Percentiles rank a stretch among this genome's conserved stretches.
These are phyloP conservation scores for Suaeda aralocaspica DNA, from an alignment of 148 eudicot genomes.

Conservation along the genomic window DNA sequence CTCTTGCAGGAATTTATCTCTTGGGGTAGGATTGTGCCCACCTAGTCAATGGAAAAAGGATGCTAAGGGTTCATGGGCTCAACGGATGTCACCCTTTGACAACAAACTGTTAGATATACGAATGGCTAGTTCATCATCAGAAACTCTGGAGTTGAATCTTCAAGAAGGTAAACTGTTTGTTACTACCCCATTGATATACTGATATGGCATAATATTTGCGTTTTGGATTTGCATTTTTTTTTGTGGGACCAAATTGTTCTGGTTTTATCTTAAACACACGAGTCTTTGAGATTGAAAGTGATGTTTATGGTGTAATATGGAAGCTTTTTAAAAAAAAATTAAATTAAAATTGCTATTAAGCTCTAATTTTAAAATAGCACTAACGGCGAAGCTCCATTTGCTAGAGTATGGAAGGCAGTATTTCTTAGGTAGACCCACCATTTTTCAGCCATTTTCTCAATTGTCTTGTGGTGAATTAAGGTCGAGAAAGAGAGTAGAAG, in stretches of 20 bases:
- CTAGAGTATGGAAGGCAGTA: too few relatives aligned
- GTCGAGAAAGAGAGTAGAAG: too few relatives aligned
- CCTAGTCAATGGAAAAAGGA: constrained; percentile 74
- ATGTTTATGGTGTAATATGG: neutral
- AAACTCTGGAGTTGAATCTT: constrained; percentile 46
- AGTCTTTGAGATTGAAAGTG: neutral
- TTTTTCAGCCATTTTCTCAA: too few relatives aligned
- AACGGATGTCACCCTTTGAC: constrained; percentile 88
- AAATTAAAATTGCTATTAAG: too few relatives aligned
- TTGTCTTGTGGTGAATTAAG: too few relatives aligned
- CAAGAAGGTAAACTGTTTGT: constrained; percentile 56
- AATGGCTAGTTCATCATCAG: constrained; percentile 42
- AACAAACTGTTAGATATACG: constrained; percentile 71
- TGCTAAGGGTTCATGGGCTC: constrained; percentile 59
- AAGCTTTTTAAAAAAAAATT: too few relatives aligned
- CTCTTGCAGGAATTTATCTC: constrained; percentile 64
- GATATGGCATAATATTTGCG: neutral
- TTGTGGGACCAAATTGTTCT: neutral
- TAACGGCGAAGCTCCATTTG: too few relatives aligned
- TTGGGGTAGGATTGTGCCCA: constrained; percentile 87
- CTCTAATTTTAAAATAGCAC: too few relatives aligned
- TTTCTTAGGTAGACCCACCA: too few relatives aligned
- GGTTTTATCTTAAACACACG: neutral
- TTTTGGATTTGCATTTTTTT: neutral
- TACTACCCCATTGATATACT: constrained; percentile 1